phyloP scores from a whole-genome alignment of 352 stramenopile species.

The Globisporangium rhizosaccharum region DNA sequence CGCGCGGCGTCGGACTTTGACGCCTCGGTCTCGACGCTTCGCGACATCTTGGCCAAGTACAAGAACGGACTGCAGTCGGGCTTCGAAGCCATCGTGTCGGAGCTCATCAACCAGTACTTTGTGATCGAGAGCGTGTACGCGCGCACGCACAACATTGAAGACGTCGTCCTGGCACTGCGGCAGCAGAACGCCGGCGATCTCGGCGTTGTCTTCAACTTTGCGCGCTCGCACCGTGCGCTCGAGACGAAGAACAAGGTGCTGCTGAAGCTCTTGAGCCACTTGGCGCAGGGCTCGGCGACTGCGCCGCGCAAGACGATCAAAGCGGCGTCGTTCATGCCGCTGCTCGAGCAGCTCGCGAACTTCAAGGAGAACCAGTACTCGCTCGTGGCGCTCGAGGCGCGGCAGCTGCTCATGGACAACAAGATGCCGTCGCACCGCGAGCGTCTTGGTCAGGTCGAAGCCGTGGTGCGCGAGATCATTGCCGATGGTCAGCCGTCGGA shows the following conservation, averaged over 20 bases:
- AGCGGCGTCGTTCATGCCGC: slow-evolving; percentile 60
- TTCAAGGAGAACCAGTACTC: slow-evolving; percentile 92
- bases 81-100: slow-evolving; percentile 54
- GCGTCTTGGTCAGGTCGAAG: slow-evolving; percentile 77
- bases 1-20: slow-evolving; percentile 71
- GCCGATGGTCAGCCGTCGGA: slow-evolving; percentile 38
- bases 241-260: slow-evolving; percentile 82
- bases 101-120: slow-evolving; percentile 82
- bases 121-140: slow-evolving; percentile 72
- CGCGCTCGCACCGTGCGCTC: slow-evolving; percentile 89
- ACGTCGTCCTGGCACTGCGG: slow-evolving; percentile 80
- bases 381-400: slow-evolving; percentile 90
- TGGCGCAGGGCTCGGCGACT: slow-evolving; percentile 31
- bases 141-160: slow-evolving; percentile 73
- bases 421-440: slow-evolving; percentile 95
- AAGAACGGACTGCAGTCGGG: slow-evolving; percentile 61
- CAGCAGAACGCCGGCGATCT: slow-evolving; percentile 89
- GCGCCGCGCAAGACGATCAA: slow-evolving; percentile 51
- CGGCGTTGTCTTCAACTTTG: slow-evolving; percentile 81
- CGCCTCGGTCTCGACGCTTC: slow-evolving; percentile 53
- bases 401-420: slow-evolving; percentile 95
- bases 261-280: slow-evolving; percentile 58
- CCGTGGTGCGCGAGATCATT: slow-evolving; percentile 65
- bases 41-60: slow-evolving; percentile 77
- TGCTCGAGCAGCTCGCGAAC: slow-evolving; percentile 84